A percentile compares a stretch with the other conserved stretches of the same genome.
Conservation (phyloP, 2,329 filamentous ascomycete species). For the Talaromyces islandicus region DNA sequence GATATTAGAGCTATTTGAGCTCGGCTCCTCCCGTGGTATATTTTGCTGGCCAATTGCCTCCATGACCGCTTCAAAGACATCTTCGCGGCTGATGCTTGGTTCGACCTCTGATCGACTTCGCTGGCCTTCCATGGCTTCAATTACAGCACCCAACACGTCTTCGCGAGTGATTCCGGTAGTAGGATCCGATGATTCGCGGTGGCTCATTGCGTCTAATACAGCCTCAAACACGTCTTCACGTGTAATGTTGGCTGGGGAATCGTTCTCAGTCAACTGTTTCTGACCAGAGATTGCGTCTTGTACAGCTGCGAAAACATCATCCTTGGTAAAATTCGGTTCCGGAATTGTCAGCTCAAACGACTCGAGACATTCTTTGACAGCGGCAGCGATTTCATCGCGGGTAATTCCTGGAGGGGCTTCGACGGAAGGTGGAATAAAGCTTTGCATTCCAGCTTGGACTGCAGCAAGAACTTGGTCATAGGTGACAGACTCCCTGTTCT, state of each 20-base stretch:
- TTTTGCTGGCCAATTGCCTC: conserved; percentile 17
- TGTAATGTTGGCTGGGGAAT: conserved; percentile 1
- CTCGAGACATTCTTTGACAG: conserved; percentile 76
- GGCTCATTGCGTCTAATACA: conserved; percentile 33
- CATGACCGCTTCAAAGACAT: conserved; percentile 10
- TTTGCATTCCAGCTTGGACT: conserved; percentile 77
- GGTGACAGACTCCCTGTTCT: conserved; percentile 55
- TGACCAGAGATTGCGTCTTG: conserved; percentile 12
- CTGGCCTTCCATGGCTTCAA: conserved; percentile 22
- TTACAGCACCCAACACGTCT: conserved; percentile 53
- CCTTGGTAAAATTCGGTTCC: conserved; percentile 13
- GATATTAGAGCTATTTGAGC: conserved; percentile 25
- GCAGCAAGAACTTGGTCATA: conserved; percentile 81
- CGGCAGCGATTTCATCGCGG: conserved; percentile 9
- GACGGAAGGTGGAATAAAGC: conserved; percentile 69
- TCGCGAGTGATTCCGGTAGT: conserved; percentile 32
- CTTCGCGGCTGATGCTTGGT: conserved; percentile 16
- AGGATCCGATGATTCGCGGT: conserved; percentile 11
- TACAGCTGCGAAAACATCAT: conserved; percentile 13
- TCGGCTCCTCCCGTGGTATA: neutral
- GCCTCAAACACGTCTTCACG: conserved; percentile 58
- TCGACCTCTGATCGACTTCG: conserved; percentile 28
- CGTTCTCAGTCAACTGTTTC: neutral
- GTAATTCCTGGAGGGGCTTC: conserved; percentile 49
- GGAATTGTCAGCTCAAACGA: conserved; percentile 59